Conservation (phyloP, 2,329 filamentous ascomycete species). For the Beauveria scarabaeidicola region DNA sequence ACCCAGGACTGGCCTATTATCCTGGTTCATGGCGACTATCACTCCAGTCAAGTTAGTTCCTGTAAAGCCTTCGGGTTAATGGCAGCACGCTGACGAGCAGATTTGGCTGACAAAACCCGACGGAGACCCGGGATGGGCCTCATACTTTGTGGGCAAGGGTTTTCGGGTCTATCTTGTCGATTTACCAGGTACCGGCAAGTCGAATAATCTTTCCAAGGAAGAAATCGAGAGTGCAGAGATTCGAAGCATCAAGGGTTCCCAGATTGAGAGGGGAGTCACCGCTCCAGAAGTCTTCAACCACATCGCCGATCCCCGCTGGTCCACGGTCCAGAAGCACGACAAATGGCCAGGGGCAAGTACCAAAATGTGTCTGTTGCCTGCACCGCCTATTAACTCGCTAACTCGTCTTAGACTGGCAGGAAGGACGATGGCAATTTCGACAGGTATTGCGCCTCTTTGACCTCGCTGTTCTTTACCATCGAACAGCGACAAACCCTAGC, state of each 20-base stretch:
- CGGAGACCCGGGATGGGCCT: conserved; percentile 35
- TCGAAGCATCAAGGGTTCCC: conserved; percentile 14
- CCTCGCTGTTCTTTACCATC: conserved; percentile 24
- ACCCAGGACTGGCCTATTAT: conserved; percentile 20
- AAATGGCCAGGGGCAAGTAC: conserved; percentile 31
- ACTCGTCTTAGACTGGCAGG: conserved; percentile 21
- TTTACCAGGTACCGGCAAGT: conserved; percentile 31
- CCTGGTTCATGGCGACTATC: conserved; percentile 29
- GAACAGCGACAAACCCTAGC: conserved; percentile 23
- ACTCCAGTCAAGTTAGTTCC: conserved; percentile 24
- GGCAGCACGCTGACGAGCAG: conserved; percentile 15
- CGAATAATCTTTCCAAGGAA: conserved; percentile 18
- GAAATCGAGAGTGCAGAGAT: conserved; percentile 14
- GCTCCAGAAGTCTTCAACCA: conserved; percentile 17
- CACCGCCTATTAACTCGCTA: background rate
- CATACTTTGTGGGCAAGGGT: conserved; percentile 32
- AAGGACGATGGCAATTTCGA: conserved; percentile 40
- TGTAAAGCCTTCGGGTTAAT: background rate
- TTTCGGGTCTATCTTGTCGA: conserved; percentile 37
- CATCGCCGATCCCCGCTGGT: conserved; percentile 14
- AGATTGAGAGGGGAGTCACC: conserved; percentile 26
- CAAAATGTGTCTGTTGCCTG: background rate
- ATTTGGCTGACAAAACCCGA: conserved; percentile 40
- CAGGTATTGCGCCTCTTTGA: conserved; percentile 35
- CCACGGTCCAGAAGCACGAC: conserved; percentile 21